phyloP scores from a whole-genome alignment of 139 green algal species.

The Chlorella sp. region DNA sequence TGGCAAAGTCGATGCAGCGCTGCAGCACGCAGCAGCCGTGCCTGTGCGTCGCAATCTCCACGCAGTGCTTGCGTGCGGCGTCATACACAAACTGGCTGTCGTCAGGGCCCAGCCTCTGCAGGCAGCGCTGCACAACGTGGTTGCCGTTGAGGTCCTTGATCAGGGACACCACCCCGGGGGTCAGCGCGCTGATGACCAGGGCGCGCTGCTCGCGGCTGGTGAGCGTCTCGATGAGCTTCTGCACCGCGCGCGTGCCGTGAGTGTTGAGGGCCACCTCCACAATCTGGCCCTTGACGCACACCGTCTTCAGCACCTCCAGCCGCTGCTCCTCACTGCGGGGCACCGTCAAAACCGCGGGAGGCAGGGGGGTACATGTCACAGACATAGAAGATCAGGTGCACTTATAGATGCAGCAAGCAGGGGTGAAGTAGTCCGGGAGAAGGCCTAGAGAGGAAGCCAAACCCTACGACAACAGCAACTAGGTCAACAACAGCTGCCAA shows the following conservation, averaged over 20 bases:
- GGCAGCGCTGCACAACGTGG: slow-evolving; percentile 97
- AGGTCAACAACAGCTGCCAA: too few relatives aligned
- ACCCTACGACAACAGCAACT: too few relatives aligned
- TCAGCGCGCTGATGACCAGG: slow-evolving; percentile 77
- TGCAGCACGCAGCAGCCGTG: slow-evolving; percentile 99
- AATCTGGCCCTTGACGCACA: too few relatives aligned
- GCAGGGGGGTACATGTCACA: too few relatives aligned
- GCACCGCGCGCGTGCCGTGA: slow-evolving; percentile 94
- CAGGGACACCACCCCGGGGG: slow-evolving; percentile 80
- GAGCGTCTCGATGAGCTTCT: slow-evolving; percentile 94
- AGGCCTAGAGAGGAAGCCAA: too few relatives aligned
- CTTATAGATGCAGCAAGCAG: too few relatives aligned
- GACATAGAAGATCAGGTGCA: too few relatives aligned
- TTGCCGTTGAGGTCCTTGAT: slow-evolving; percentile 99
- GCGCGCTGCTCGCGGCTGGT: slow-evolving; percentile 57
- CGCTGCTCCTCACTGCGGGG: slow-evolving; percentile 93
- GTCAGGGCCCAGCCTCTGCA: slow-evolving; percentile 66
- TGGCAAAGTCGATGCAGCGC: slow-evolving; percentile 97
- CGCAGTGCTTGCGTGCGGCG: slow-evolving; percentile 70
- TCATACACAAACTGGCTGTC: slow-evolving; percentile 94
- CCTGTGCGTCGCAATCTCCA: slow-evolving; percentile 93
- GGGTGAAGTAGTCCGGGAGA: too few relatives aligned
- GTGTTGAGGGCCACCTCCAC: slow-evolving; percentile 90
- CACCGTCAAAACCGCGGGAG: too few relatives aligned
- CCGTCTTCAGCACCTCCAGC: slow-evolving; percentile 49